Evolutionary conservation across 2,329 filamentous ascomycete species (phyloP).

Genomic region (Xylariales sp.): DNA sequence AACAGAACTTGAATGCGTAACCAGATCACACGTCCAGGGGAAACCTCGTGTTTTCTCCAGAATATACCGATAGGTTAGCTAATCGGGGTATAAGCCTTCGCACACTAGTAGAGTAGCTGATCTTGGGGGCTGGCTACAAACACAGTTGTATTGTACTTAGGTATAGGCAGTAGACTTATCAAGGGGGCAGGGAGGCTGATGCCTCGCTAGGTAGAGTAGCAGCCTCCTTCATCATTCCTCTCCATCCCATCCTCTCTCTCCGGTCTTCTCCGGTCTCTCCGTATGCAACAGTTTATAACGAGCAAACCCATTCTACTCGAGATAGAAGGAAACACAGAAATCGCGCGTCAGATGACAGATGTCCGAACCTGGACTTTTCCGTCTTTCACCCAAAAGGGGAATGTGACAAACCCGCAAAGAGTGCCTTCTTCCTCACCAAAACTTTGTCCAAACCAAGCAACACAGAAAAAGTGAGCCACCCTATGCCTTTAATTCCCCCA

Average conservation of each 20-base stretch:
- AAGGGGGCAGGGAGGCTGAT: constrained; percentile 6
- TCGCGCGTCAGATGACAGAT: constrained; percentile 5
- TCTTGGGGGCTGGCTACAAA: constrained; percentile 13
- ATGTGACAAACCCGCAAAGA: constrained; percentile 4
- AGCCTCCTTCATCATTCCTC: not conserved
- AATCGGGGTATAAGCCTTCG: not conserved
- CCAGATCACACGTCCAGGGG: too few relatives aligned
- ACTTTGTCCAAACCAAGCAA: constrained; percentile 27
- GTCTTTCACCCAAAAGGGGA: constrained; percentile 3
- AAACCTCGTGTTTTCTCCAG: not conserved
- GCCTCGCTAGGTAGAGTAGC: constrained; percentile 5
- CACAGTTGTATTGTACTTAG: constrained; percentile 22
- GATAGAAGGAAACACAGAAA: constrained; percentile 4
- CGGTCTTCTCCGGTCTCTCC: constrained; percentile 7
- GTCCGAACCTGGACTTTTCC: not conserved
- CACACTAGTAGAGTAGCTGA: not conserved
- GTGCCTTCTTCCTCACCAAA: constrained; percentile 9
- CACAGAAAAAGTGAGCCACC: constrained; percentile 13
- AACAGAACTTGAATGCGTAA: not conserved
- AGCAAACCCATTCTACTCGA: constrained; percentile 28
- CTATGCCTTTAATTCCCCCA: constrained; percentile 16
- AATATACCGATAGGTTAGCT: too few relatives aligned
- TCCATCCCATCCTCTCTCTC: not conserved
- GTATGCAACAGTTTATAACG: constrained; percentile 25
- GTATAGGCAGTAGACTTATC: constrained; percentile 17